Base-by-base conservation (phyloP, 192 early-diverging fungal genomes). In the Backusella morwellensis region DNA sequence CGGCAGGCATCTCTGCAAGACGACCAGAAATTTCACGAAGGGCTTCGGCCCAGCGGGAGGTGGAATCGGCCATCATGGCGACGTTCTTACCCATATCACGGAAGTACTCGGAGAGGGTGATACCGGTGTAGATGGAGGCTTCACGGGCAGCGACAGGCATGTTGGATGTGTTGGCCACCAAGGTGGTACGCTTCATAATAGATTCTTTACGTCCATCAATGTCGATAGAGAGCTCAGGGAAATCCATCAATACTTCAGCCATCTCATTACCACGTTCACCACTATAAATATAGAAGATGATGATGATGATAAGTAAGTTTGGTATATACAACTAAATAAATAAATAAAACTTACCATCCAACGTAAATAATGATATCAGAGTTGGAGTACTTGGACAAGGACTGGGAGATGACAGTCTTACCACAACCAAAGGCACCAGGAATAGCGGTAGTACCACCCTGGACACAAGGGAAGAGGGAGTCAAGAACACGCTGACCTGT, bases 21-120 rank as follows among this genome's bases (percentile, higher is more conserved):
- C 98, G 97, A 84, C 98, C 98, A 14, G 98, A 99, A 87, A 99
- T 97, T 90, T 99, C 98, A 91, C 98, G 95, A 80, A 99, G 87
- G 23, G 98, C 98, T 86, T 99, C 98, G 73, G 98, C 98, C 98
- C 98, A 99, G 47, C 98, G 95, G 66, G 98, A 99, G 34, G 98
- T 98, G n/a, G 97, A 99, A 86, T 99, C 98, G 7, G 98, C 98
- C 97, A 99, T 99, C 98, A 99, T 99, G 70, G 98, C 94, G 34
- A 97, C 98, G 80, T 99, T 92, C 89, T 95, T 97, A 78, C 98
- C 98, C 85, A 98, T 96, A 86, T 99, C 98, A 88, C 98, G 95
- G 96, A 99, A 99, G 88, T 99, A 99, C 87, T 99, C 98, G 23
- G 97, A 97, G 19, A 99, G 85, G 1, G 98, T 99, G 85, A 99